Base-by-base conservation (phyloP, 2,329 filamentous ascomycete genomes). In the Emericellopsis atlantica region DNA sequence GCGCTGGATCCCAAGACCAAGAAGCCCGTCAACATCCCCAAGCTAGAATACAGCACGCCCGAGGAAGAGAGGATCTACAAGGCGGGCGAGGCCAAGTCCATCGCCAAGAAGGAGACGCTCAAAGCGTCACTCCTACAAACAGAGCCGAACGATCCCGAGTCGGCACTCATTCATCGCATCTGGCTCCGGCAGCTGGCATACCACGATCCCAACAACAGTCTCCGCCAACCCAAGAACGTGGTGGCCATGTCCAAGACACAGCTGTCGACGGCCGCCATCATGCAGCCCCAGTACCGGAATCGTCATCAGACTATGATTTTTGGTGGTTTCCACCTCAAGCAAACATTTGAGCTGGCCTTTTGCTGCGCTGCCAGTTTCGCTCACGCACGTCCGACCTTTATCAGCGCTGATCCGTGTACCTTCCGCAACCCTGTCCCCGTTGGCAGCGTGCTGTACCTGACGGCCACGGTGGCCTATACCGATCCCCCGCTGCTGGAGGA, bases 351-450 rank as follows among this genome's bases (percentile, higher is more conserved):
- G 44, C 43, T 56, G 6, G 54, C 54, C 0, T 56, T 56, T 21
- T 56, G 54, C 26, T 56, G 54, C 22, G 54, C 51, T 0, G 54
- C 54, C 26, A 54, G 51, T 46, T 55, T 56, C n/a, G 51, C 54
- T 7, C 54, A 56, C 24, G 53, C 53, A 11, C 49, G 54, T 4
- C 54, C 54, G 11, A 55, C 49, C 6, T 56, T 56, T 11, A 52
- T 56, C 43, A 53, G 48, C 10, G 51, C 52, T 1, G 54, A 56
- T 40, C 54, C 54, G 9, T 55, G 54, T 40, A 54, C 51, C 1
- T 56, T 56, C 26, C 51, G 50, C 24, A 56, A 56, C 23, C 54
- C 54, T 0, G 54, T 56, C 2, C 54, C 54, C 0, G 46, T 56
- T 0, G 54, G 54, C 1, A 56, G 54, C 22, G 54, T 56, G 1